Base-by-base conservation (phyloP, 176 grass and related monocot species). In the Leersia perrieri region DNA sequence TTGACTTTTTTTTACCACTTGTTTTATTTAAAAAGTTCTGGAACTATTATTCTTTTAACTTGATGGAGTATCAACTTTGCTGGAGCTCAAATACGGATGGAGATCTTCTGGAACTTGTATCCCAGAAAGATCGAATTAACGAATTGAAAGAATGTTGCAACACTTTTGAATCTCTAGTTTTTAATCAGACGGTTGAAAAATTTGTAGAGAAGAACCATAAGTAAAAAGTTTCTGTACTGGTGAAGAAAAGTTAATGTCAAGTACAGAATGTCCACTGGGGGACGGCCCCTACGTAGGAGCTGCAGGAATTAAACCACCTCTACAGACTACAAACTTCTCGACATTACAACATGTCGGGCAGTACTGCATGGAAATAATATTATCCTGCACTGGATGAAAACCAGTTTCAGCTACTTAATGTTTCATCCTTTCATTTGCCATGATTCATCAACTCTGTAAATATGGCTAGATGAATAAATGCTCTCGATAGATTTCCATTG, bases 231-330 rank as follows among this genome's bases (percentile, higher is more conserved):
- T 73, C 57, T 41, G 80, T 34, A 44, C 57, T 8, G 49, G 5
- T 69, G 78, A 73, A 45, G 51, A 47, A 72, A 61, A 60, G 63
- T 45, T 25, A 26, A 12, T 63, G 38, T 45, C 68, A 25, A 82
- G 80, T 31, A 39, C 77, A 22, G 5, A 12, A 41, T 5, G 55
- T 33, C 35, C 38, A 25, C 28, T 6, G 4, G 39, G 58, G 25
- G 18, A 5, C 36, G 27, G 15, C 23, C 68, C 11, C 55, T 80
- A 40, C 47, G 65, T 3, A 20, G 16, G 5, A 39, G 28, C 15
- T 44, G 68, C 63, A 55, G n/a, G 14, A 31, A 60, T 36, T 55
- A 32, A 5, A 38, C 16, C 3, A 34, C 28, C 26, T 41, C 68
- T 26, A 70, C 55, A 45, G 5, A 40, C 11, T 40, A 23, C 22